phyloP scores from a whole-genome alignment of 768 basidiomycete species.

The Mycena polygramma region DNA sequence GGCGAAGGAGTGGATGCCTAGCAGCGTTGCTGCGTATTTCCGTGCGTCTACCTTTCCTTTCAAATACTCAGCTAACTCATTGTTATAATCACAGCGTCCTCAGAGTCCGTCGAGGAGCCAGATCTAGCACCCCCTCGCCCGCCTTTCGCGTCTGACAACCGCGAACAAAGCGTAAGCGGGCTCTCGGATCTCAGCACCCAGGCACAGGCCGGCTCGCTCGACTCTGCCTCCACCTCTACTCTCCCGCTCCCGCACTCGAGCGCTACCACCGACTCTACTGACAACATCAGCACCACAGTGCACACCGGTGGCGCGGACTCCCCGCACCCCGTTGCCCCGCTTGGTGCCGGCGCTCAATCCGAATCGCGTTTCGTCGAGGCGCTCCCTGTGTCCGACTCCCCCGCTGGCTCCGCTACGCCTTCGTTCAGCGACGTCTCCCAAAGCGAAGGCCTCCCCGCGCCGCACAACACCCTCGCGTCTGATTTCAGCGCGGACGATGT shows the following conservation, averaged over 20 bases:
- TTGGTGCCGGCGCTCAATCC: too few species aligned
- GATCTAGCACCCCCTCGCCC: not conserved
- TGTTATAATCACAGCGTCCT: not conserved
- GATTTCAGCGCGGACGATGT: too few species aligned
- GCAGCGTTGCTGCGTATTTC: constrained; percentile 14
- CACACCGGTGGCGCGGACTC: constrained; percentile 40
- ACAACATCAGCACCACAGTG: constrained; percentile 19
- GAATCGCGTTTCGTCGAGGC: too few species aligned
- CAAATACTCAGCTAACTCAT: too few species aligned
- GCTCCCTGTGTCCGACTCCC: too few species aligned
- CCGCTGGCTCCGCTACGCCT: too few species aligned
- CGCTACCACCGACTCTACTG: too few species aligned
- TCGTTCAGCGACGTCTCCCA: too few species aligned
- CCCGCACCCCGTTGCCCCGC: constrained; percentile 42
- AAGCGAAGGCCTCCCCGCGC: too few species aligned
- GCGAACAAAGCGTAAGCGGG: not conserved
- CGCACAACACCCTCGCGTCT: too few species aligned
- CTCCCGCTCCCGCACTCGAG: too few species aligned
- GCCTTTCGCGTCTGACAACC: not conserved
- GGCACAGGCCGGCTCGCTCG: constrained; percentile 25
- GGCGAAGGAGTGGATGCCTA: constrained; percentile 25
- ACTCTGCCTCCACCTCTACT: constrained; percentile 5
- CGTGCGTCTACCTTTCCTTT: constrained; percentile 14
- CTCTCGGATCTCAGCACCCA: constrained; percentile 22
- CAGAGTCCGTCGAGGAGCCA: not conserved